These are phyloP conservation scores for Pseudotsuga menziesii DNA, from an alignment of 75 land plant species.

Conservation along the genomic window DNA sequence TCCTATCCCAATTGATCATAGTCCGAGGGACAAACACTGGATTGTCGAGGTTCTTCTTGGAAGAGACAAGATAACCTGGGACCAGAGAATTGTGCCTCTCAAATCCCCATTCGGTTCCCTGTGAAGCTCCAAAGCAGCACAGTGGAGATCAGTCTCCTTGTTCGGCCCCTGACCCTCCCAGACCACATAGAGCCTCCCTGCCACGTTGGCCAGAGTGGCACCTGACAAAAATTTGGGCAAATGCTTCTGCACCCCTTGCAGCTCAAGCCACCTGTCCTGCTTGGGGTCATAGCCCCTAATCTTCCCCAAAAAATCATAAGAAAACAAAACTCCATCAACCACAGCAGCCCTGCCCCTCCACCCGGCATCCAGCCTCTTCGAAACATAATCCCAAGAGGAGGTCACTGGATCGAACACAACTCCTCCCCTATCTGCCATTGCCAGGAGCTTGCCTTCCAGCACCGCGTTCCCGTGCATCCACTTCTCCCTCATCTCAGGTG, in stretches of 20 bases:
- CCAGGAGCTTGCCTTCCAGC: slow-evolving; percentile 41
- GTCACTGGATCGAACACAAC: slow-evolving; percentile 31
- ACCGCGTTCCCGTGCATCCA: slow-evolving; percentile 82
- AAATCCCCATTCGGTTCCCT: slow-evolving; percentile 28
- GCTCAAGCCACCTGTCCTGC: slow-evolving; percentile 41
- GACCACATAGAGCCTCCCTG: slow-evolving; percentile 49
- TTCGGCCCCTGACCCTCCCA: slow-evolving; percentile 37
- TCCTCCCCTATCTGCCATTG: slow-evolving; percentile 68
- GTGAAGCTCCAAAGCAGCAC: slow-evolving; percentile 50
- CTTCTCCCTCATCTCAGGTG: slow-evolving; percentile 36
- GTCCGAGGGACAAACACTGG: slow-evolving; percentile 32
- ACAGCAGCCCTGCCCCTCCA: slow-evolving; percentile 71
- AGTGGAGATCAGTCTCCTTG: slow-evolving; percentile 33
- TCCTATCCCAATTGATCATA: slow-evolving; percentile 19
- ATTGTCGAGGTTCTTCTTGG: slow-evolving; percentile 31
- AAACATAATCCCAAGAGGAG: slow-evolving; percentile 33
- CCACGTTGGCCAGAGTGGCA: slow-evolving; percentile 56
- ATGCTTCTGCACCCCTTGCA: slow-evolving; percentile 44
- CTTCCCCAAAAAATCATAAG: slow-evolving; percentile 58
- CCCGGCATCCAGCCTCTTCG: slow-evolving; percentile 46
- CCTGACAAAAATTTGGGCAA: slow-evolving; percentile 63
- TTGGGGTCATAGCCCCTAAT: slow-evolving; percentile 42
- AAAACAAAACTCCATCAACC: slow-evolving; percentile 41
- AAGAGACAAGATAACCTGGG: slow-evolving; percentile 24
- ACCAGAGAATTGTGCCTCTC: slow-evolving; percentile 46